Base-by-base conservation (phyloP, 768 basidiomycete genomes). In the Sarcodon sp. region DNA sequence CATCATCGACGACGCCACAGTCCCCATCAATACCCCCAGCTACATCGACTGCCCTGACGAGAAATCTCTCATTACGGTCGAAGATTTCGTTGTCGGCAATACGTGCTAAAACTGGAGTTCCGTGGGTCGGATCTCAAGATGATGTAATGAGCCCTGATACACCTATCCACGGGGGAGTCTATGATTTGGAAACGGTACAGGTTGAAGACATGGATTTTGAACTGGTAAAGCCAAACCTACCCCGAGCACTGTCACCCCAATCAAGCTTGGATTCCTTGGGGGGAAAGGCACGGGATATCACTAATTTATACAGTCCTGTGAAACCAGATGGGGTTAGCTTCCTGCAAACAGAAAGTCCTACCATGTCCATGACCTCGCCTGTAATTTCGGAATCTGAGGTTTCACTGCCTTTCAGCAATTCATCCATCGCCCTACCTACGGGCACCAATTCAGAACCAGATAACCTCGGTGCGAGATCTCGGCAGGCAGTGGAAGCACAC, bases 181-280 rank as follows among this genome's bases (percentile, higher is more conserved):
- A 61, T 8, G 69, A 73, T 5, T 65, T 68, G 36, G 76, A 83
- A 54, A 77, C 75, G 1, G 70, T 87, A 5, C 86, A 89, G 48
- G 81, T 88, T 7, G 67, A 84, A 58, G 82, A 88, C 58, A 81
- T 80, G 70, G 86, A 88, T 54, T 89, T 90, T 53, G 83, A 87
- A 64, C 73, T 88, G 11, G 70, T 89, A 33, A 69, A 75, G 18
- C 87, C 86, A 0, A 69, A 64, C n/a, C 52, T 82, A 9, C 64
- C 74, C 0, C 46, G 41, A 11, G 54, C 56, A 15, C 56, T 53
- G 0, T 51, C 10, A 47, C 52, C 18, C 51, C 54, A 36, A 51
- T 53, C 31, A 52, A 57, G 18, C 53, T 49, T 11, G 47, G 53
- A 31, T 48, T 50, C 7, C 27, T 48, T 9, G 35, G 18, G 46